These are phyloP conservation scores for Parasarocladium wereldwijsianum DNA, from an alignment of 2,329 filamentous ascomycete species.

Conservation along the genomic window DNA sequence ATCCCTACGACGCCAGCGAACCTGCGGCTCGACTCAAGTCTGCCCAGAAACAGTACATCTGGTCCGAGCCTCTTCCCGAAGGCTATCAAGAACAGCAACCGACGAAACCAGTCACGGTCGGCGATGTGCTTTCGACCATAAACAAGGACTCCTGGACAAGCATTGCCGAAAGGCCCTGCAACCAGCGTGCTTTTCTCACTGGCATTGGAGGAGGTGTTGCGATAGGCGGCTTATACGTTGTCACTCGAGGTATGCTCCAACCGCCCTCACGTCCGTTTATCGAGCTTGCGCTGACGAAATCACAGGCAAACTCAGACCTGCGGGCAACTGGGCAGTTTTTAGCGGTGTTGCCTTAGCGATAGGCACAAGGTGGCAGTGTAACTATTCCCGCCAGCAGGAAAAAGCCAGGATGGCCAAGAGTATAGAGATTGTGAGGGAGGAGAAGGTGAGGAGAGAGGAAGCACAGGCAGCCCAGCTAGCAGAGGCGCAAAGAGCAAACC, in stretches of 20 bases:
- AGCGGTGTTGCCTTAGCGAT: constrained; percentile 60
- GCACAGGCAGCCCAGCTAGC: not conserved
- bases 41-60: constrained; percentile 5
- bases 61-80: constrained; percentile 6
- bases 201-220: constrained; percentile 72
- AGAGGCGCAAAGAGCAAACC: not conserved
- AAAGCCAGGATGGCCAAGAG: constrained; percentile 71
- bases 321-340: not conserved
- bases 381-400: constrained; percentile 79
- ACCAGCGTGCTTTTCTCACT: constrained; percentile 65
- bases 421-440: constrained; percentile 46
- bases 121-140: constrained; percentile 52
- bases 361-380: constrained; percentile 49
- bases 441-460: constrained; percentile 28
- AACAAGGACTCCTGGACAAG: constrained; percentile 54
- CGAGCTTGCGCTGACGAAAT: constrained; percentile 4
- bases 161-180: constrained; percentile 69
- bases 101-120: constrained; percentile 21
- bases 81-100: not conserved
- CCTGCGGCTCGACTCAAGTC: too few species aligned
- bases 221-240: constrained; percentile 56
- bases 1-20: too few species aligned
- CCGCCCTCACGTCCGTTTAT: not conserved
- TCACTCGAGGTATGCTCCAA: constrained; percentile 56
- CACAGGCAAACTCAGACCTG: not conserved